phyloP scores from a whole-genome alignment of 805 yeast species.

The Jamesozyma spencerorum region DNA sequence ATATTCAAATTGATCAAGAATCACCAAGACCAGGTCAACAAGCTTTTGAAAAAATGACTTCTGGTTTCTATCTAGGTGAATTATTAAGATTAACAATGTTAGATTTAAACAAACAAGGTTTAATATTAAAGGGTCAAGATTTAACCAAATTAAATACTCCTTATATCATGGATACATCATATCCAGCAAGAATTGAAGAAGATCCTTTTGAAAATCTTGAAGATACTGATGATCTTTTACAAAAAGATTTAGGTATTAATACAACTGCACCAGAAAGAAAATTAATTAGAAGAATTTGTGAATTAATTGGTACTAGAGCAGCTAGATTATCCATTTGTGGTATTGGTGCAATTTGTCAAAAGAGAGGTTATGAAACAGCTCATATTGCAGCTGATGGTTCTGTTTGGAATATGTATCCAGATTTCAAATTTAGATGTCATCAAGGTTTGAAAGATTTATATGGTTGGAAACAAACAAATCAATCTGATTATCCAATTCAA shows the following conservation, averaged over 20 bases:
- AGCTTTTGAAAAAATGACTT: constrained; percentile 91
- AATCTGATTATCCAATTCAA: constrained; percentile 60
- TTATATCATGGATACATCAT: constrained; percentile 80
- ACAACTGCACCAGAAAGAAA: constrained; percentile 74
- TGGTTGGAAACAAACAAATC: constrained; percentile 51
- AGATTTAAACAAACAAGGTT: constrained; percentile 57
- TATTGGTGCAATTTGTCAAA: constrained; percentile 84
- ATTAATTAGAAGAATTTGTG: constrained; percentile 72
- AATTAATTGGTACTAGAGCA: constrained; percentile 83
- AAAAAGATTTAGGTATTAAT: constrained; percentile 45
- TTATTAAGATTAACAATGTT: constrained; percentile 69
- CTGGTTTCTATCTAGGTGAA: constrained; percentile 94
- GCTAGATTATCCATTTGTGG: constrained; percentile 91
- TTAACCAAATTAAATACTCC: constrained; percentile 48
- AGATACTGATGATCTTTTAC: constrained; percentile 63
- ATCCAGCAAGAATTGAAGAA: constrained; percentile 77
- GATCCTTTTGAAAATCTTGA: constrained; percentile 79
- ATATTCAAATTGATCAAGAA: constrained; percentile 65
- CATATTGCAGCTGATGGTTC: constrained; percentile 98
- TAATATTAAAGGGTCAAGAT: constrained; percentile 65
- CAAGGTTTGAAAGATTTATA: constrained; percentile 80
- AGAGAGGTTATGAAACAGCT: constrained; percentile 66
- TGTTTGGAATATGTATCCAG: constrained; percentile 88
- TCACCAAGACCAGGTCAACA: constrained; percentile 97
- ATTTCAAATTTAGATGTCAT: constrained; percentile 82